phyloP scores from a whole-genome alignment of 1,284 basidiomycete species.

The Tylopilus orsonianus region DNA sequence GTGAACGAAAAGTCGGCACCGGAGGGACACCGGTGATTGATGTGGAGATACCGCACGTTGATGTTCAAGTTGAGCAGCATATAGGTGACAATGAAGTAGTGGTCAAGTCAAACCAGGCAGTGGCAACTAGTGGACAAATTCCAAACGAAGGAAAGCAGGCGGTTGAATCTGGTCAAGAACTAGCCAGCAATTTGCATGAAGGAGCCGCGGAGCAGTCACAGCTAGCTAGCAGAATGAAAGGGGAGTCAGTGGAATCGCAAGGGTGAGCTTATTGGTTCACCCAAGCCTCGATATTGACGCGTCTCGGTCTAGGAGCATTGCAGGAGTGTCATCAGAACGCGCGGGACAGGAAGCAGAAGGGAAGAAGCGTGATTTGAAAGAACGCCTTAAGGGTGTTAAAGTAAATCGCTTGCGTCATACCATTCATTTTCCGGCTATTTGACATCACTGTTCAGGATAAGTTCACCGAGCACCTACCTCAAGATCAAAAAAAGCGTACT shows the following conservation, averaged over 20 bases:
- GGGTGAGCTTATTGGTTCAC: constrained; percentile 7
- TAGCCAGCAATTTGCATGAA: constrained; percentile 13
- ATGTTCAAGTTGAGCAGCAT: constrained; percentile 45
- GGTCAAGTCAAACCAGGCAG: constrained; percentile 33
- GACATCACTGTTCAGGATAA: constrained; percentile 19
- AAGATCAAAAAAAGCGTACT: constrained; percentile 41
- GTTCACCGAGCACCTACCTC: constrained; percentile 36
- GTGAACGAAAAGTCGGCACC: constrained; percentile 44
- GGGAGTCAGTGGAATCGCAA: constrained; percentile 22
- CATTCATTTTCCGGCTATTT: neutral
- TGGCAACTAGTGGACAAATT: constrained; percentile 22
- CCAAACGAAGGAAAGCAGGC: constrained; percentile 24
- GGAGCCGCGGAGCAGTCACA: constrained; percentile 2
- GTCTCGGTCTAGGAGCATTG: neutral
- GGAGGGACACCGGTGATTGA: constrained; percentile 53
- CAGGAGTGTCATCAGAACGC: constrained; percentile 14
- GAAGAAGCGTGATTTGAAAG: constrained; percentile 54
- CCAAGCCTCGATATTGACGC: neutral
- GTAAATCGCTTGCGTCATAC: constrained; percentile 24
- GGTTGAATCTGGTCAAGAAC: constrained; percentile 22
- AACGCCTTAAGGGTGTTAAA: constrained; percentile 42
- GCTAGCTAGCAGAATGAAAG: constrained; percentile 7
- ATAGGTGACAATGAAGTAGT: constrained; percentile 43
- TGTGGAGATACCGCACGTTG: constrained; percentile 45
- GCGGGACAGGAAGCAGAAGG: constrained; percentile 40